These are phyloP conservation scores for Fallopia convolvulus DNA, from an alignment of 148 eudicot species.

Conservation along the genomic window DNA sequence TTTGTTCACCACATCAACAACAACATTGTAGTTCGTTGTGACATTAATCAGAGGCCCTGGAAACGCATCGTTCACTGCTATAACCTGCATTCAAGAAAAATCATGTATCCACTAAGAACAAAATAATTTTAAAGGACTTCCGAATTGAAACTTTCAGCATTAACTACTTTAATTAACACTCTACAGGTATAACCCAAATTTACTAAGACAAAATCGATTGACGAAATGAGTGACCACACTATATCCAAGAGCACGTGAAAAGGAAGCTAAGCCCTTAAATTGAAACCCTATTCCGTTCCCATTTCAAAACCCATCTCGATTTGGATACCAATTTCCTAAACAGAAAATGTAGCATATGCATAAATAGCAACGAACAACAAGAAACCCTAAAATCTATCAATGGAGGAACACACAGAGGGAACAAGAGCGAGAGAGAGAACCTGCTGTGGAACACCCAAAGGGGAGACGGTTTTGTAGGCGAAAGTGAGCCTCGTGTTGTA, in stretches of 20 bases:
- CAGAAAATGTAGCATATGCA: neutral
- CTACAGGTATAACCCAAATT: neutral
- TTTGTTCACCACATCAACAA: constrained; percentile 61
- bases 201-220: too few species aligned
- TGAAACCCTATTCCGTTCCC: neutral
- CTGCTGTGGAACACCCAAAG: constrained; percentile 56
- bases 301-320: neutral
- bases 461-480: constrained; percentile 44
- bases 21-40: constrained; percentile 66
- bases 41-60: constrained; percentile 74
- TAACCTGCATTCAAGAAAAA: constrained; percentile 44
- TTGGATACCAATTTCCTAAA: neutral
- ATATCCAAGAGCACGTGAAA: neutral
- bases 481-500: constrained; percentile 12
- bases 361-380: neutral
- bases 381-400: constrained; percentile 3
- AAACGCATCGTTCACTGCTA: constrained; percentile 64
- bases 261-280: neutral
- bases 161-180: neutral
- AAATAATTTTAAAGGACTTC: neutral
- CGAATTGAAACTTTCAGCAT: neutral
- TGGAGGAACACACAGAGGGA: neutral
- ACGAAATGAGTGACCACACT: neutral
- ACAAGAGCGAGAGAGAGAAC: constrained; percentile 16
- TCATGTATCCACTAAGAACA: neutral